Percentiles rank a stretch among this genome's conserved stretches.
phyloP scores from a whole-genome alignment of 2,329 filamentous ascomycete species.

The Fusarium solani-melongenae region DNA sequence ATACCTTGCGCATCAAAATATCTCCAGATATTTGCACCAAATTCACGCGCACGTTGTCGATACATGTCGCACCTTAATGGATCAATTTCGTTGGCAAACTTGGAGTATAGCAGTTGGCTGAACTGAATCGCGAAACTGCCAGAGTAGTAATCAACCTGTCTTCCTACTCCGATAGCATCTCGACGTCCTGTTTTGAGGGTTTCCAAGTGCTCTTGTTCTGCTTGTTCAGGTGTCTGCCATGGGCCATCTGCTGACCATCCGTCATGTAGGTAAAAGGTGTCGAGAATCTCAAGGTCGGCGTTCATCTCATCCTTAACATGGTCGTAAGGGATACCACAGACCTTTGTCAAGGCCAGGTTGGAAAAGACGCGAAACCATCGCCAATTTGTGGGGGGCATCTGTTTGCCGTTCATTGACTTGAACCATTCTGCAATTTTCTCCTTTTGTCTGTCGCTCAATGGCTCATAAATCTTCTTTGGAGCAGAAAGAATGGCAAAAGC shows the following conservation, averaged over 20 bases:
- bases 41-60: constrained; percentile 52
- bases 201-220: constrained; percentile 5
- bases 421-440: constrained; percentile 55
- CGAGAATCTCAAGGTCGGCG: constrained; percentile 55
- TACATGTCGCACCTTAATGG: constrained; percentile 51
- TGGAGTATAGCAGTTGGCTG: constrained; percentile 58
- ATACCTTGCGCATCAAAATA: constrained; percentile 60
- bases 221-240: constrained; percentile 48
- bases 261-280: constrained; percentile 56
- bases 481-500: constrained; percentile 59
- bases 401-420: constrained; percentile 54
- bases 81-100: constrained; percentile 56
- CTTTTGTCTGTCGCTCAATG: constrained; percentile 44
- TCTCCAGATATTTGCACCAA: constrained; percentile 56
- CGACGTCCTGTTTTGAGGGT: constrained; percentile 30
- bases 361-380: constrained; percentile 64
- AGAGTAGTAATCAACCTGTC: constrained; percentile 64
- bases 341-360: constrained; percentile 58
- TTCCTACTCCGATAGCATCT: constrained; percentile 37
- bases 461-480: constrained; percentile 50
- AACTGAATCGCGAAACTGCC: constrained; percentile 66
- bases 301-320: constrained; percentile 52
- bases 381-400: constrained; percentile 62
- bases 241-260: constrained; percentile 62
- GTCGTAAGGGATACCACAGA: constrained; percentile 50